These are phyloP conservation scores for Rhizoctonia solani DNA, from an alignment of 1,284 basidiomycete genomes.

Conservation along the genomic window DNA sequence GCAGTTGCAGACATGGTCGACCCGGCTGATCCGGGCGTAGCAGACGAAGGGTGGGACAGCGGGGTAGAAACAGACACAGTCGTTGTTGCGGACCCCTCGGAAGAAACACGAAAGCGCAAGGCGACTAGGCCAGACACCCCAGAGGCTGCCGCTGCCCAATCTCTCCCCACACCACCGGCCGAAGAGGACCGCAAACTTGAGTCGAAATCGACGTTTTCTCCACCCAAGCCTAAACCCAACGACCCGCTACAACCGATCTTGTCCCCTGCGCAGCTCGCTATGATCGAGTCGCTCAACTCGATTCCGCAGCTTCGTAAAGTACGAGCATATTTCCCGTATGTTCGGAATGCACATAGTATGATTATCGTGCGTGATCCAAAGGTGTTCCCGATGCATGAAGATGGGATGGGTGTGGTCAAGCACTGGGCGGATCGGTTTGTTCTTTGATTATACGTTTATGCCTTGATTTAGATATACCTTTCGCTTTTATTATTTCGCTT, in stretches of 20 bases:
- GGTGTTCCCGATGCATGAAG: conserved; percentile 58
- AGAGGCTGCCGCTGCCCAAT: background rate
- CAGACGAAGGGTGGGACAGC: background rate
- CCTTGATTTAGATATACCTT: background rate
- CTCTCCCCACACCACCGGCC: conserved; percentile 11
- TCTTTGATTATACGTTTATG: conserved; percentile 42
- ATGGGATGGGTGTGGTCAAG: conserved; percentile 64
- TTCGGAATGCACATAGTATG: conserved; percentile 66
- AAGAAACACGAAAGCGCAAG: conserved; percentile 1
- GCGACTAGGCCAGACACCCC: conserved; percentile 5
- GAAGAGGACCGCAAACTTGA: conserved; percentile 16
- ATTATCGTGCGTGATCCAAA: conserved; percentile 69
- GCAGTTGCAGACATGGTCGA: conserved; percentile 53
- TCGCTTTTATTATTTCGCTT: background rate
- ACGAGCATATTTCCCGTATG: conserved; percentile 60
- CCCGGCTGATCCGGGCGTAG: background rate
- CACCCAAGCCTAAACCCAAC: conserved; percentile 40
- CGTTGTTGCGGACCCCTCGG: background rate
- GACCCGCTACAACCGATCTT: conserved; percentile 52
- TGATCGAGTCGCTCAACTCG: conserved; percentile 60
- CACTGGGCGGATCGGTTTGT: conserved; percentile 74
- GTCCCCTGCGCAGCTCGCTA: conserved; percentile 57
- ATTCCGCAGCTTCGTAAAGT: conserved; percentile 70
- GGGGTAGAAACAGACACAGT: conserved; percentile 5
- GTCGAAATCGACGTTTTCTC: too few species aligned